Conservation (phyloP, 371 early-diverging fungal genomes). For the Zychaea mexicana region DNA sequence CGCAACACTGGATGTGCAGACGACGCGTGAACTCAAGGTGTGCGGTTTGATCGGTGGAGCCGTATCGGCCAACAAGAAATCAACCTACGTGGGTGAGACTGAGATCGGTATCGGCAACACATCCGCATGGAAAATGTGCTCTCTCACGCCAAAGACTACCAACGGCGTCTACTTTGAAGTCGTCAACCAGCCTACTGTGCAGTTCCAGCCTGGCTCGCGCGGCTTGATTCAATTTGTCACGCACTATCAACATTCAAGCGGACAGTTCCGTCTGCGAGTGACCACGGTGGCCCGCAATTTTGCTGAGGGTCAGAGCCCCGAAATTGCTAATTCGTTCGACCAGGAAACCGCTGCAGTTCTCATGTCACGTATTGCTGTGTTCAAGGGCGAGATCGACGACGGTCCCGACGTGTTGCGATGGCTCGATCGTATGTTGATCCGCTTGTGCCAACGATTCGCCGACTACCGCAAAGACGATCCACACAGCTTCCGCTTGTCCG, state of each 20-base stretch:
- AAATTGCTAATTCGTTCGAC: conserved; percentile 95
- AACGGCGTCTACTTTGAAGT: conserved; percentile 96
- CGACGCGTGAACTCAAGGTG: conserved; percentile 92
- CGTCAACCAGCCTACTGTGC: conserved; percentile 80
- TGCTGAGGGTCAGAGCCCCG: conserved; percentile 87
- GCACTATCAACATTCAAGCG: conserved; percentile 93
- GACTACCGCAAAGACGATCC: conserved; percentile 98
- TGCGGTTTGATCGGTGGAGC: conserved; percentile 97
- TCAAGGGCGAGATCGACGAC: conserved; percentile 98
- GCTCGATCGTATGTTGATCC: conserved; percentile 99
- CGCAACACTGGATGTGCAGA: conserved; percentile 96
- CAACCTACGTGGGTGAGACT: conserved; percentile 93
- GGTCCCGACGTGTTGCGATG: conserved; percentile 98
- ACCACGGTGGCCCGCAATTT: conserved; percentile 96
- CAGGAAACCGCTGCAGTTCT: conserved; percentile 99
- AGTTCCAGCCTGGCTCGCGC: conserved; percentile 84
- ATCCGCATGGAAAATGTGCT: conserved; percentile 94
- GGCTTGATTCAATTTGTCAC: conserved; percentile 96
- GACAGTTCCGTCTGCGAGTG: conserved; percentile 90
- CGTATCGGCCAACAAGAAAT: conserved; percentile 88
- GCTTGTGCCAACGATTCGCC: conserved; percentile 97
- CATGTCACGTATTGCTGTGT: conserved; percentile 98
- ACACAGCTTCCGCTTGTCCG: conserved; percentile 87
- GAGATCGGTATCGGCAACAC: conserved; percentile 98
- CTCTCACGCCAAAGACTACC: conserved; percentile 86